A percentile compares a stretch with the other conserved stretches of the same genome.
phyloP scores from a whole-genome alignment of 2,329 filamentous ascomycete species.

The Cadophora malorum region DNA sequence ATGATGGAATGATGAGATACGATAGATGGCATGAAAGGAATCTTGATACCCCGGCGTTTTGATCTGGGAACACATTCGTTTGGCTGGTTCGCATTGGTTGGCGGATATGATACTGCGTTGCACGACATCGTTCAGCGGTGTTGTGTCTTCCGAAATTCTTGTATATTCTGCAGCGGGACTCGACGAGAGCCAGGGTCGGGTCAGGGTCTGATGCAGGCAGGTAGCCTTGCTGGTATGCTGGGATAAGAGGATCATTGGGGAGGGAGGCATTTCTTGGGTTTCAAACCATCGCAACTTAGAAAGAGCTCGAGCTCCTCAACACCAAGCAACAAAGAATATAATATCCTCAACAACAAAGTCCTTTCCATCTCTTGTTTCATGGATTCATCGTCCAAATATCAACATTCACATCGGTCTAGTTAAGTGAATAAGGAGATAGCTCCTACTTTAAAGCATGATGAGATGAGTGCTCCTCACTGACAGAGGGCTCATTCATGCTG shows the following conservation, averaged over 20 bases:
- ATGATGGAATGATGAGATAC: conserved; percentile 4
- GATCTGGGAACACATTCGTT: conserved; percentile 7
- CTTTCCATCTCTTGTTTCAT: background rate
- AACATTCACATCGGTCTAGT: too few relatives aligned
- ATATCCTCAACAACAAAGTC: background rate
- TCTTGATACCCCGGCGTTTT: conserved; percentile 11
- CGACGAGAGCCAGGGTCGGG: background rate
- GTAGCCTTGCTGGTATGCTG: background rate
- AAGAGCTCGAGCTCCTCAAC: background rate
- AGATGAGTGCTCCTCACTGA: background rate
- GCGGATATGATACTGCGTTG: background rate
- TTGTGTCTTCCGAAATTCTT: background rate
- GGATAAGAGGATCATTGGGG: background rate
- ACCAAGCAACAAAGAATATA: background rate
- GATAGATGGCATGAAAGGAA: conserved; percentile 6
- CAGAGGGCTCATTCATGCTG: background rate
- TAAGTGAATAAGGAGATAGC: background rate
- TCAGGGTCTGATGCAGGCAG: conserved; percentile 15
- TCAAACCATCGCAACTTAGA: background rate
- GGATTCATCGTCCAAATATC: background rate
- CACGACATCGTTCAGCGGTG: background rate
- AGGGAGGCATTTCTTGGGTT: background rate
- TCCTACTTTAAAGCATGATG: background rate
- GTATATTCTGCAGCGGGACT: conserved; percentile 5
- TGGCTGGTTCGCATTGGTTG: conserved; percentile 1